Base-by-base conservation (phyloP, 331 rosid species). In the Saraca asoca region DNA sequence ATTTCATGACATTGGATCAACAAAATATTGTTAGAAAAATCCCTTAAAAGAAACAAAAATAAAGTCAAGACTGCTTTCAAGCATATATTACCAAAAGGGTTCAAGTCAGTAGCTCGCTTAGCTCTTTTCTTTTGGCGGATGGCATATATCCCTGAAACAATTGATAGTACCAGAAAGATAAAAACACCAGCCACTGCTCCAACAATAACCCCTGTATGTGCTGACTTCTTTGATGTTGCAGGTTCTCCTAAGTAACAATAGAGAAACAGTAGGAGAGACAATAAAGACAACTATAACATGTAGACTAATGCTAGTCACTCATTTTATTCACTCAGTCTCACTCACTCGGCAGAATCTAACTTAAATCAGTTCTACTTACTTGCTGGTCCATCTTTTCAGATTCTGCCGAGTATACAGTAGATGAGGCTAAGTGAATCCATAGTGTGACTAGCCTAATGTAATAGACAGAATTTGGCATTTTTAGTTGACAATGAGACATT, bases 81-180 rank as follows among this genome's bases (percentile, higher is more conserved):
- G 35, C 48, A 45, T 42, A 68, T 64, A 71, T 77, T 60, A 81
- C 85, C 65, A 50, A 81, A 81, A 73, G 85, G 85, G 72, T 81
- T 77, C 52, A 5, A 31, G 51, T 69, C 76, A 5, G 59, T 35
- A 41, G 77, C 71, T 54, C 80, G 34, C 67, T 24, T 24, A 46
- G 76, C 79, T 54, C 57, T 73, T 77, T 72, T 69, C 57, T 69
- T 81, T 29, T 69, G 79, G 55, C 80, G 80, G 15, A 73, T 10
- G 39, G 61, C 75, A 51, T 81, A 81, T 43, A 77, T 42, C 58
- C 79, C 85, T 20, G 58, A 70, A 55, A 77, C 37, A 45, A 74
- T 1, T 49, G 79, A 70, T 48, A 81, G 34, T 49, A 69, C 78
- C 64, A 81, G 34, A 65, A 77, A 24, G 35, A 50, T 77, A 60